phyloP scores from a whole-genome alignment of 805 yeast genomes.

The Schwanniomyces polymorphus region DNA sequence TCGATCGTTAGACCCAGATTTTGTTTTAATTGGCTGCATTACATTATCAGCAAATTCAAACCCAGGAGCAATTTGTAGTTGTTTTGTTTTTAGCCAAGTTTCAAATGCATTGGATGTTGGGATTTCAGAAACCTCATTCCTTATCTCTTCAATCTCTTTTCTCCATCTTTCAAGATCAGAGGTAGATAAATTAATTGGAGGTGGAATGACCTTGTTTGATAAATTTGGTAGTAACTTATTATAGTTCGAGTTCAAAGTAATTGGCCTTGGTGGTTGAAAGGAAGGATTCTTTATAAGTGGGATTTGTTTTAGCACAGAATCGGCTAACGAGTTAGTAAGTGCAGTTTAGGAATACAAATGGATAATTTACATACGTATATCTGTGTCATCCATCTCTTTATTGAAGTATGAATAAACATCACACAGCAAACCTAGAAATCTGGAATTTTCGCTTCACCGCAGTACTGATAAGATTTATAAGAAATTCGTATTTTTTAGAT shows the following conservation, averaged over 20 bases:
- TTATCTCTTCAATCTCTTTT: slow-evolving; percentile 16
- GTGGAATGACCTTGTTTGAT: slow-evolving; percentile 34
- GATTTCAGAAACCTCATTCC: slow-evolving; percentile 12
- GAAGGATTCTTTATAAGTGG: slow-evolving; percentile 57
- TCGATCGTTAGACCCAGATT: background rate
- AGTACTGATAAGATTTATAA: background rate
- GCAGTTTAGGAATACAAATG: background rate
- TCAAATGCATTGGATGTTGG: slow-evolving; percentile 12
- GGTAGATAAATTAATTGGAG: slow-evolving; percentile 27
- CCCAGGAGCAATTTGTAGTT: slow-evolving; percentile 41
- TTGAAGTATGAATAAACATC: background rate
- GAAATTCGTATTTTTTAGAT: background rate
- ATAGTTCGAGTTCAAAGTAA: slow-evolving; percentile 52
- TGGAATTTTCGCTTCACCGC: background rate
- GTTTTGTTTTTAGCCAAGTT: slow-evolving; percentile 32
- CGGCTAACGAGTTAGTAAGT: slow-evolving; percentile 33
- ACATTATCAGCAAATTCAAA: slow-evolving; percentile 29
- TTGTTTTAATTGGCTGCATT: slow-evolving; percentile 26
- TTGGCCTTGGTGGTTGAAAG: slow-evolving; percentile 54
- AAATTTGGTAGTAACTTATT: slow-evolving; percentile 35
- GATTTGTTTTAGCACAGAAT: slow-evolving; percentile 49
- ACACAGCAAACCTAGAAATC: background rate
- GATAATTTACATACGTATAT: slow-evolving; percentile 17
- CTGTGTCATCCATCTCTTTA: slow-evolving; percentile 18
- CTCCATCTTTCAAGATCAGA: slow-evolving; percentile 29